Percentiles rank a stretch among this genome's conserved stretches.
phyloP scores from a whole-genome alignment of 257 asterid species.

The Fraxinus americana region DNA sequence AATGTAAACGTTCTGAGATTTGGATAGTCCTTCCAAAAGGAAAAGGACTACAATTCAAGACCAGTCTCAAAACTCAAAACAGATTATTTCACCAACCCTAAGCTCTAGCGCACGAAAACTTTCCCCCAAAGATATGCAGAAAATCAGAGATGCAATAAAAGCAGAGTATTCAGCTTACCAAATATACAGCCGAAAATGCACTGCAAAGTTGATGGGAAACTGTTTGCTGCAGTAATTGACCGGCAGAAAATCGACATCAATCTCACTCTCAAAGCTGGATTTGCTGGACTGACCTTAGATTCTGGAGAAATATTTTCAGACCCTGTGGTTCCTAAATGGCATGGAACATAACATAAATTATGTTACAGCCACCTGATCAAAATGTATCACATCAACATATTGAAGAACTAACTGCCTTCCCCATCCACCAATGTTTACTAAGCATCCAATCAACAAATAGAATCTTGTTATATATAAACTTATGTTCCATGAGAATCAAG shows the following conservation, averaged over 20 bases:
- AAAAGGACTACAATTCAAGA: slow-evolving; percentile 8
- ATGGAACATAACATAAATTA: slow-evolving; percentile 29
- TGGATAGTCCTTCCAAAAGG: slow-evolving; percentile 19
- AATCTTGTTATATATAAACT: slow-evolving; percentile 10
- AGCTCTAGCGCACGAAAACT: slow-evolving; percentile 16
- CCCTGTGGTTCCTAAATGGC: slow-evolving; percentile 63
- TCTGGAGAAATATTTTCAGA: slow-evolving; percentile 66
- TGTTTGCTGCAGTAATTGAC: slow-evolving; percentile 86
- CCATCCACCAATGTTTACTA: slow-evolving; percentile 16
- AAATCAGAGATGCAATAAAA: slow-evolving; percentile 8
- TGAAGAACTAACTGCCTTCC: slow-evolving; percentile 17
- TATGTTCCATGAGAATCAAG: slow-evolving; percentile 17
- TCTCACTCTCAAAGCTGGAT: slow-evolving; percentile 65
- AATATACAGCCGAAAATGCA: slow-evolving; percentile 93
- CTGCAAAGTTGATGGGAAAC: slow-evolving; percentile 91
- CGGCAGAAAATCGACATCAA: slow-evolving; percentile 89
- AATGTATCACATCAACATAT: slow-evolving; percentile 16
- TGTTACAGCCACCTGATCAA: slow-evolving; percentile 11
- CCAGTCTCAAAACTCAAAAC: not conserved
- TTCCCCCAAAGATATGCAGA: slow-evolving; percentile 1
- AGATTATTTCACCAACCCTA: not conserved
- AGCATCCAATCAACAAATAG: slow-evolving; percentile 19
- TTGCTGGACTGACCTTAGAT: slow-evolving; percentile 67
- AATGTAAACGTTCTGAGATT: slow-evolving; percentile 18
- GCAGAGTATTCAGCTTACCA: slow-evolving; percentile 55